Conservation (phyloP, 176 grass and related monocot species). For the Eleusine coracana region DNA sequence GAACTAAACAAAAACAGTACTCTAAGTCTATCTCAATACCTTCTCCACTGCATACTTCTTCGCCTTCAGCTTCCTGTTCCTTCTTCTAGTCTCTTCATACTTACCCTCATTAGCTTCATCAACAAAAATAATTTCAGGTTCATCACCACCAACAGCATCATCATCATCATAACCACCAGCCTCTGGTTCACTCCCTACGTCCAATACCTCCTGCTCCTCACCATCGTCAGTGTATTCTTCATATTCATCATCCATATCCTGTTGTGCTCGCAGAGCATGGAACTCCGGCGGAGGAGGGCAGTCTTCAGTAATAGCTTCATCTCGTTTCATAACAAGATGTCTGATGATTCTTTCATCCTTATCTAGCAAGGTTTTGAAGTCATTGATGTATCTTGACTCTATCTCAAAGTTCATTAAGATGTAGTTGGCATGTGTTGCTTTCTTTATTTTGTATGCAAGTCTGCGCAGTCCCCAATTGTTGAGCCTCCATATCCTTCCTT, state of each 20-base stretch:
- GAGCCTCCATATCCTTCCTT: constrained; percentile 97
- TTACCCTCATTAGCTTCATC: constrained; percentile 51
- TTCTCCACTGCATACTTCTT: constrained; percentile 52
- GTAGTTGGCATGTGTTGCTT: constrained; percentile 84
- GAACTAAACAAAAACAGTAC: constrained; percentile 12
- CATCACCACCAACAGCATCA: constrained; percentile 39
- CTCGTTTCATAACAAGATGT: constrained; percentile 79
- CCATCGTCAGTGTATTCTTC: constrained; percentile 41
- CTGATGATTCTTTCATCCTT: constrained; percentile 92
- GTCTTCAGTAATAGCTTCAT: constrained; percentile 78
- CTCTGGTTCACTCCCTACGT: constrained; percentile 30
- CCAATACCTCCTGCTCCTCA: constrained; percentile 16
- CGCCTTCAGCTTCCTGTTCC: constrained; percentile 42
- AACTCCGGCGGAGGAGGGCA: constrained; percentile 73
- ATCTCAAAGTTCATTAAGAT: constrained; percentile 96
- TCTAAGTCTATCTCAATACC: constrained; percentile 47
- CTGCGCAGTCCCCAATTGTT: constrained; percentile 86
- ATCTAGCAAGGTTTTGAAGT: constrained; percentile 89
- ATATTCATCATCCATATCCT: constrained; percentile 60
- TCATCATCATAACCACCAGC: constrained; percentile 38
- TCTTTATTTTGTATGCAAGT: constrained; percentile 92
- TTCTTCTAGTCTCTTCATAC: constrained; percentile 29
- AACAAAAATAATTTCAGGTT: constrained; percentile 73
- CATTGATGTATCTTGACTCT: constrained; percentile 76
- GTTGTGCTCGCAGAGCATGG: constrained; percentile 52